A percentile compares a stretch with the other conserved stretches of the same genome.
These are phyloP conservation scores for Fusarium torulosum DNA, from an alignment of 2,329 filamentous ascomycete genomes.

Conservation along the genomic window DNA sequence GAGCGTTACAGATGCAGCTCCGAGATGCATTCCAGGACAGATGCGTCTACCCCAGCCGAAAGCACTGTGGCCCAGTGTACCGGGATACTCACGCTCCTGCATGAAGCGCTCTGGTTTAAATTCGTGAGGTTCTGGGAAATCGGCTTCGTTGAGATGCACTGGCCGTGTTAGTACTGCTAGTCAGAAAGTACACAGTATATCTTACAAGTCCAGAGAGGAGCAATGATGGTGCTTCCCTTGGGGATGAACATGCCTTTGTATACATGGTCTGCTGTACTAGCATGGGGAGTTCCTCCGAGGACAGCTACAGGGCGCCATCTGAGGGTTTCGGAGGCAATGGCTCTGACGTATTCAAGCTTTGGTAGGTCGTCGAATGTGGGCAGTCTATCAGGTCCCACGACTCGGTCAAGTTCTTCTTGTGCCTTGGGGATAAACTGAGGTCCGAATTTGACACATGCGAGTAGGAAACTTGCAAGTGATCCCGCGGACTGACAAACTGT, in stretches of 20 bases:
- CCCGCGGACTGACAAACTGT: conserved; percentile 54
- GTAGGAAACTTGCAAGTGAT: conserved; percentile 62
- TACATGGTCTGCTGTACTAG: conserved; percentile 57
- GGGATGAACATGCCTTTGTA: conserved; percentile 61
- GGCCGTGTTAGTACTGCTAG: fast-evolving
- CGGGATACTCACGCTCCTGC: conserved; percentile 53
- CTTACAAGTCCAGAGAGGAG: conserved; percentile 59
- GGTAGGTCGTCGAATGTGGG: conserved; percentile 55
- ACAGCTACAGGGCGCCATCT: conserved; percentile 59
- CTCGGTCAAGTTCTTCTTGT: conserved; percentile 56
- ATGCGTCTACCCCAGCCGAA: conserved; percentile 59
- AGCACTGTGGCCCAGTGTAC: conserved; percentile 54
- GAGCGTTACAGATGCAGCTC: conserved; percentile 62
- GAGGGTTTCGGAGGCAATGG: conserved; percentile 56
- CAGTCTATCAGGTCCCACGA: conserved; percentile 54
- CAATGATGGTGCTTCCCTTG: conserved; percentile 58
- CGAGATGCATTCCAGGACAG: conserved; percentile 63
- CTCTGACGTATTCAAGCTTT: conserved; percentile 52
- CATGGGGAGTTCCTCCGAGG: conserved; percentile 60
- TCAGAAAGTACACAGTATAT: fast-evolving
- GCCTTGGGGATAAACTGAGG: conserved; percentile 61
- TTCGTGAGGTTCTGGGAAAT: conserved; percentile 57
- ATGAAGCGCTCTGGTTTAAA: conserved; percentile 56
- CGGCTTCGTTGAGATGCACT: conserved; percentile 58
- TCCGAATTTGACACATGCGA: conserved; percentile 65